Evolutionary conservation across 352 stramenopile genomes (phyloP), one percentile per base, ranked within the genome.

Genomic region (Phytophthora cactorum): DNA sequence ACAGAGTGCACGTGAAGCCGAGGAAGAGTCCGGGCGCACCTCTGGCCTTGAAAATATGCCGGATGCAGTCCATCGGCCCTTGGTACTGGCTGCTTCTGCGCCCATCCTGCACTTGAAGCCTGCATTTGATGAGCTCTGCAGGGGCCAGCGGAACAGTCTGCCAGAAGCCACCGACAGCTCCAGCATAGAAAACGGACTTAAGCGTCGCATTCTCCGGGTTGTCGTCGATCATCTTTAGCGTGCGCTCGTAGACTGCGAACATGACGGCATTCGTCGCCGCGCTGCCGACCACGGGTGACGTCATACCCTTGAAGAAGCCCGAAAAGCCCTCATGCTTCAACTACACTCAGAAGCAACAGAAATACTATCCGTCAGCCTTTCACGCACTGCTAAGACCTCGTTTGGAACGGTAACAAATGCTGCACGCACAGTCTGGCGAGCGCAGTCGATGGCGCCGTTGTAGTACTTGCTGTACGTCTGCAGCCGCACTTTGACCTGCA

Each of bases 191-290:
- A 25, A 96, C 84, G 4, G 88, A 93, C 58, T 74, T 68, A 4
- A 96, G 74, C 44, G 78, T 75, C 25, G 86, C 82, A 1, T 77
- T 66, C 29, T 84, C 59, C 12, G 78, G 60, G 14, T 82, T 81
- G 36, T 85, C 66, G 59, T 92, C 85, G 25, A 93, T 85, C 28
- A 77, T 50, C 14, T 79, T 80, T 10, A 94, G 67, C 50, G 82
- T 89, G 54, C 82, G 82, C 66, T 94, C 88, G 44, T 95, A 94
- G 10, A 81, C 77, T 9, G 85, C 84, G 67, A 96, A 96, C 80
- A 96, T 89, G 59, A 95, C 88, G 29, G 88, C 88, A 66, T 93
- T 96, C n/a, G 85, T 94, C 59, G 82, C 90, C 15, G 87, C 86
- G 52, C 85, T 96, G 41, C 86, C 86, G 39, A 96, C 78, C 11